Evolutionary conservation across 169 alveolate genomes (phyloP).

Genomic region (Perkinsus olseni): DNA sequence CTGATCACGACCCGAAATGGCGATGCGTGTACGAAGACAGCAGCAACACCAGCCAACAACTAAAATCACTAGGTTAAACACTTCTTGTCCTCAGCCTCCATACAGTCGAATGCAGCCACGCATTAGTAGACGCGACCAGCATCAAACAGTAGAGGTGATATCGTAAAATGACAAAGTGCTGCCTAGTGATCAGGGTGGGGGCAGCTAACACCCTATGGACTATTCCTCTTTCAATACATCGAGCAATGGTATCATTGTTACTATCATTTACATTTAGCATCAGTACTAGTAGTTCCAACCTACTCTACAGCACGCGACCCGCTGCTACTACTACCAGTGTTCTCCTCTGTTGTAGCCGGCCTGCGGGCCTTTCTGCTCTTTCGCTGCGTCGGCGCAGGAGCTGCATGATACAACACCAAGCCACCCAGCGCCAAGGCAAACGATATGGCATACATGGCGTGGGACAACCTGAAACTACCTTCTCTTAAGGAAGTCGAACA

Average conservation of each 20-base stretch:
- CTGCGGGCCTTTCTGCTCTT: neutral
- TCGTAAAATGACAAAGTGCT: neutral
- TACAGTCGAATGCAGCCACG: neutral
- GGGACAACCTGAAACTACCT: neutral
- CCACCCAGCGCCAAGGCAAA: neutral
- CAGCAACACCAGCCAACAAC: neutral
- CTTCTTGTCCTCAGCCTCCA: neutral
- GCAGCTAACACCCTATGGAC: neutral
- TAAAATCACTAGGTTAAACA: neutral
- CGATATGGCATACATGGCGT: neutral
- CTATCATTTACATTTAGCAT: neutral
- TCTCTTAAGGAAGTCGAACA: neutral
- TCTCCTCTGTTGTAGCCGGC: neutral
- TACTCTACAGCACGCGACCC: neutral
- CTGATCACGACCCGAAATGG: neutral
- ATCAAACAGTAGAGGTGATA: neutral
- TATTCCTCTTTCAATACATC: neutral
- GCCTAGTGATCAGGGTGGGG: constrained; percentile 3
- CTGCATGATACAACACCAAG: neutral
- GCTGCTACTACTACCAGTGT: neutral
- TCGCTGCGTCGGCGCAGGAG: neutral
- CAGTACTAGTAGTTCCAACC: too few relatives aligned
- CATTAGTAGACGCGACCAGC: too few relatives aligned
- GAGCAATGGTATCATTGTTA: neutral
- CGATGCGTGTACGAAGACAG: neutral